Conservation (phyloP, 2,329 filamentous ascomycete genomes). For the Ceratocystis colombiana region DNA sequence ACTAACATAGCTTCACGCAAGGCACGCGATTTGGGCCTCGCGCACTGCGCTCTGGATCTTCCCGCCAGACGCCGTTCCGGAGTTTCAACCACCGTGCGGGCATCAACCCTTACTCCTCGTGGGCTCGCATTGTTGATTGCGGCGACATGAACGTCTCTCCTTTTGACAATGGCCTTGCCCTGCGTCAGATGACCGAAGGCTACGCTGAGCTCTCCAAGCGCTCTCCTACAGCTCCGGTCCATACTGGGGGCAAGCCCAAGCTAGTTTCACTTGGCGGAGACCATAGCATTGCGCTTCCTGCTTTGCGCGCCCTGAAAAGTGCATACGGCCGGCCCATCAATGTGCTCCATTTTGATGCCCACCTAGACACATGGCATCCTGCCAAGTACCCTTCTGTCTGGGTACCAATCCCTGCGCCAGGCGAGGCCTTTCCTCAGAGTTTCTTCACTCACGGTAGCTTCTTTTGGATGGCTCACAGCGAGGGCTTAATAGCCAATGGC, state of each 20-base stretch:
- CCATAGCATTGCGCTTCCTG: constrained; percentile 60
- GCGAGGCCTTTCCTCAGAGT: constrained; percentile 30
- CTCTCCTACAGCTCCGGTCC: constrained; percentile 31
- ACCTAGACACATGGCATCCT: constrained; percentile 80
- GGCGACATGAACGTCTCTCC: constrained; percentile 83
- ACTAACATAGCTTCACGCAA: constrained; percentile 26
- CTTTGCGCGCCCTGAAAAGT: constrained; percentile 54
- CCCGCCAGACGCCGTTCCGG: constrained; percentile 67
- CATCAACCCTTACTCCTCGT: constrained; percentile 73
- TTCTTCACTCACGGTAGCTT: constrained; percentile 83
- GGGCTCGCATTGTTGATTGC: constrained; percentile 75
- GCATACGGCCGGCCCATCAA: constrained; percentile 53
- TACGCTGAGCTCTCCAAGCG: constrained; percentile 55
- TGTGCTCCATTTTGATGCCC: constrained; percentile 65
- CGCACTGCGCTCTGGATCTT: constrained; percentile 74
- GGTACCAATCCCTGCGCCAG: constrained; percentile 39
- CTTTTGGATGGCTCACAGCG: constrained; percentile 79
- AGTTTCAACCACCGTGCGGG: constrained; percentile 70
- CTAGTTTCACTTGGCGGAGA: constrained; percentile 64
- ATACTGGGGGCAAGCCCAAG: constrained; percentile 37
- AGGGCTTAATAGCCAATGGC: constrained; percentile 65
- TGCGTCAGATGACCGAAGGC: constrained; percentile 74
- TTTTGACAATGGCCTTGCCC: constrained; percentile 72
- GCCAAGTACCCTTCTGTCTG: constrained; percentile 69
- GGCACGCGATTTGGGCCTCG: constrained; percentile 75